Evolutionary conservation across 805 yeast species (phyloP), one percentile per base, ranked within the genome.

Genomic region (Yarrowia sp.): DNA sequence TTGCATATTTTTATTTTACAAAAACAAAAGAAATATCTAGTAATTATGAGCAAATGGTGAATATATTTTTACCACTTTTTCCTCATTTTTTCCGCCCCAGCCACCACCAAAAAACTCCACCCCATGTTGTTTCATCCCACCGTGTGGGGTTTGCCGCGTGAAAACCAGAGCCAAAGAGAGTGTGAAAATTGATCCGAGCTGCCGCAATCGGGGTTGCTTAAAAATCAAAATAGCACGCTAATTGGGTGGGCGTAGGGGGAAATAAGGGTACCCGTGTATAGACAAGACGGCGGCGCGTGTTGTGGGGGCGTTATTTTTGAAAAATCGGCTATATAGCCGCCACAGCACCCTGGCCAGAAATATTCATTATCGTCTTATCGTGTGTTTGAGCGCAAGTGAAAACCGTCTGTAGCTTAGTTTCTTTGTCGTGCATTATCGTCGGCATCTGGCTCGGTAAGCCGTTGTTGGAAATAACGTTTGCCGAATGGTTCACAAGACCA

Each of bases 391-490:
- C 58, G 58, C 58, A 51, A 51, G 43, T 36, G 43, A 38, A 51
- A 36, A 18, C 43, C 43, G 42, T 51, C 58, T 51, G 58, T 38
- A 51, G 58, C 58, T 48, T 38, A 51, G 43, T 38, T 51, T 51
- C 58, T 51, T 51, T 51, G 58, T 51, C 58, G 58, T 51, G 58
- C 58, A 38, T 51, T 51, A 51, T 51, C 58, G 58, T 51, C 58
- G 58, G 58, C 58, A 51, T 51, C 58, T 51, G 43, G 58, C 58
- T 51, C 58, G 58, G 58, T 51, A 36, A 22, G 58, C 58, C 58
- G 58, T 51, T 51, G 43, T 51, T 38, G 43, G 31, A 48, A 33
- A 10, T 51, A 51, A 38, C 28, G 58, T 51, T 51, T n/a, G 43
- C 43, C 58, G 58, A 47, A 22, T 15, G n/a, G 53, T 15, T 32